phyloP scores from a whole-genome alignment of 306 rosid species.

The Sechiopsis laciniata region DNA sequence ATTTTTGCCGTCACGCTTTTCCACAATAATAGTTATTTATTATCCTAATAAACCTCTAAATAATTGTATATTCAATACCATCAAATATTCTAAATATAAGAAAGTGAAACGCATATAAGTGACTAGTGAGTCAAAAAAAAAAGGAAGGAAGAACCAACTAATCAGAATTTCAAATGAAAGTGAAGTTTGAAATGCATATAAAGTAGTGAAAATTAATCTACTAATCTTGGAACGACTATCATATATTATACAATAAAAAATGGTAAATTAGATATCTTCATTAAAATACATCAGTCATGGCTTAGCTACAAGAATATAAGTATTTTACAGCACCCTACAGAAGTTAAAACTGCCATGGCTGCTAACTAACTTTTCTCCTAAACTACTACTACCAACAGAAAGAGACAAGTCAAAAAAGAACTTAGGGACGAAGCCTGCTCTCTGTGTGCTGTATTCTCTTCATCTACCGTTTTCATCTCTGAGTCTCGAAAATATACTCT shows the following conservation, averaged over 20 bases:
- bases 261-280: constrained; percentile 15
- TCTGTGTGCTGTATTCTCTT: not conserved
- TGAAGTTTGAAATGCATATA: no score
- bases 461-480: no score
- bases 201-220: not conserved
- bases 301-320: constrained; percentile 18
- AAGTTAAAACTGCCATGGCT: not conserved
- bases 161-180: no score
- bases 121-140: no score
- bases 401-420: not conserved
- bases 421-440: not conserved
- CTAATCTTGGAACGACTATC: not conserved
- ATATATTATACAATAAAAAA: constrained; percentile 8
- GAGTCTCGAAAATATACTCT: not conserved
- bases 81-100: no score
- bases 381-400: not conserved
- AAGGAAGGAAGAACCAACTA: no score
- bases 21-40: no score
- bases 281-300: not conserved
- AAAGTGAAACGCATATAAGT: no score
- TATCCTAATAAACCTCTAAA: no score
- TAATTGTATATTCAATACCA: no score
- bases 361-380: constrained; percentile 13
- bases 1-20: no score
- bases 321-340: constrained; percentile 12